Base-by-base conservation (phyloP, 2,329 filamentous ascomycete species). In the Colletotrichum shisoi region DNA sequence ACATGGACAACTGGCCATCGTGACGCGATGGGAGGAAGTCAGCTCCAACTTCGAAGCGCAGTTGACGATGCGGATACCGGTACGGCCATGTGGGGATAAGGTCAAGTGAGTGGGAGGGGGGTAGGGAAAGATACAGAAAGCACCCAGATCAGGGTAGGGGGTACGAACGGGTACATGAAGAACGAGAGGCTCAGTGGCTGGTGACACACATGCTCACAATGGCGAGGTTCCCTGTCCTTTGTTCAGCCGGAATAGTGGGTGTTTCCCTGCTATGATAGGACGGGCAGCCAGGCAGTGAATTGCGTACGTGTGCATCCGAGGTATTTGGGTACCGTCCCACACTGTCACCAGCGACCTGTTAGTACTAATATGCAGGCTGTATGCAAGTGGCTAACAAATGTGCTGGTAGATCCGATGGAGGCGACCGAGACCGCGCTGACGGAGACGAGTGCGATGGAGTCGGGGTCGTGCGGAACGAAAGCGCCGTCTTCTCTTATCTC, bases 181-280 rank as follows among this genome's bases (percentile, higher is more conserved):
- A 49, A 46, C 8, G 19, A 39, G 57, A 59, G 57, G 42, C 42
- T 37, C 31, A 34, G 31, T 34, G 8, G 31, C 31, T 34, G 31
- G 31, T 9, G 31, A 9, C 8, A 34, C 31, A 34, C 31, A 27
- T 44, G 49, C 44, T 48, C 57, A 49, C 19, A 31, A 59, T 19
- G 34, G 24, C 15, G 45, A 59, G 57, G 57, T 59, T 59, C 57
- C 57, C 46, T 59, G 54, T n/a, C 46, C 62, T 68, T 65, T 68
- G 65, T 68, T 37, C 37, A 49, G 64, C 54, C 61, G 64, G 61
- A 67, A 67, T 37, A 68, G 62, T 68, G 54, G 61, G 49, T 46
- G 56, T 68, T 68, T 59, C 60, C 65, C 51, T 54, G 63, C 19
- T 64, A 45, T 37, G 40, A 56, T 65, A 49, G 54, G 61, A 59